Evolutionary conservation across 805 yeast genomes (phyloP).

Genomic region (Candida stauntonica): DNA sequence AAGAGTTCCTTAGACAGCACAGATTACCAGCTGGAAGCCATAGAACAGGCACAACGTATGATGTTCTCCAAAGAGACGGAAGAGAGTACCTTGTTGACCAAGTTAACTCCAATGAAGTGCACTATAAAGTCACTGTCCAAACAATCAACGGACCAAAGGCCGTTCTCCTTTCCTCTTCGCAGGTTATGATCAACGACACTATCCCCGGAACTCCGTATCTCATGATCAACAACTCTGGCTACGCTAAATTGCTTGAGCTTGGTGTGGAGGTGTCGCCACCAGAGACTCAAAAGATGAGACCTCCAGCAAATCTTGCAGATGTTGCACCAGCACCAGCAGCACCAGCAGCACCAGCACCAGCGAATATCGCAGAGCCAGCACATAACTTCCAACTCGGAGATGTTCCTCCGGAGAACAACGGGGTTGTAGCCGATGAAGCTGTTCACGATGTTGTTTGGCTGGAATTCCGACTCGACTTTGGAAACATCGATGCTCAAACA

Average conservation of each 20-base stretch:
- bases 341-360: not conserved
- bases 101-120: constrained; percentile 5
- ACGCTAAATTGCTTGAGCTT: constrained; percentile 19
- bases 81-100: constrained; percentile 22
- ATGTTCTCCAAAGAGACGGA: constrained; percentile 16
- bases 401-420: not conserved
- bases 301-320: too few species aligned
- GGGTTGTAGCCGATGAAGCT: not conserved
- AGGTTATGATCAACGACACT: constrained; percentile 24
- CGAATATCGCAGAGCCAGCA: not conserved
- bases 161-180: constrained; percentile 23
- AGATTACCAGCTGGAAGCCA: constrained; percentile 13
- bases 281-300: constrained; percentile 3
- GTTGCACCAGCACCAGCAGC: not conserved
- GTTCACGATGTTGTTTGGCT: not conserved
- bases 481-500: not conserved
- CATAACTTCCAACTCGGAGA: not conserved
- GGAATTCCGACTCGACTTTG: not conserved
- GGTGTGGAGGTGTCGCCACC: constrained; percentile 21
- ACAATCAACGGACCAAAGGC: constrained; percentile 12
- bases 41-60: constrained; percentile 17
- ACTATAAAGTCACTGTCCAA: constrained; percentile 16
- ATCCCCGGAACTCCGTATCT: constrained; percentile 24
- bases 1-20: constrained; percentile 4
- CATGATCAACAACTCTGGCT: constrained; percentile 27